Evolutionary conservation across 345 rosid genomes (phyloP), one percentile per base, ranked within the genome.

Genomic region (Psidium friedrichsthalianum): DNA sequence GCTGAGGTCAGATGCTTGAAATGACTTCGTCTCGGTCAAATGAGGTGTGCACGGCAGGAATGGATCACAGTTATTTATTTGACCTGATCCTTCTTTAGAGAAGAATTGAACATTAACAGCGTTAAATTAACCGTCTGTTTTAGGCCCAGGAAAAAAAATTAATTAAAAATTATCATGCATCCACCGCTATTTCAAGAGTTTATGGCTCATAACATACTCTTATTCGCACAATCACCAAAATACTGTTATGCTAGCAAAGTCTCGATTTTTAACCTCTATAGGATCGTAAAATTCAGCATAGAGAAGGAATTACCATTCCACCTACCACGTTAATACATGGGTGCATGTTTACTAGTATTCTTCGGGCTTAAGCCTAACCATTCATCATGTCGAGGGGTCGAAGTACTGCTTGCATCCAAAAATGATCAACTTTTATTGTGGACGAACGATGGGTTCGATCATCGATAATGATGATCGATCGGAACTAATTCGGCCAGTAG

Each of bases 381-480:
- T 1, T 69, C 57, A 55, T 55, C 25, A 21, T 3, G 57, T 21
- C 24, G 57, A 55, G 57, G 57, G 57, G 0, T 0, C 14, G 21
- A 61, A 14, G 40, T 7, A 13, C 10, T 59, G 6, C 36, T 59
- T 27, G 36, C 36, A 27, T 36, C 36, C 15, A 15, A 27, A 59
- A 59, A 14, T 14, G 74, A 59, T 27, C 2, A 0, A 27, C 5
- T 59, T 59, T 0, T 59, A 0, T 13, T 27, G 74, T 59, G 29
- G 74, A 59, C 20, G 20, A 59, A 29, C 3, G 15, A 27, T 2
- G 18, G 15, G 0, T 27, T 59, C 18, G 74, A 59, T 27, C 20
- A 0, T 1, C 15, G 74, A 59, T 27, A 7, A 2, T 13, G 16
- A 59, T 12, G 74, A 27, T 27, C 32, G 0, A 58, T 6, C 36